These are phyloP conservation scores for Reutealis trisperma DNA, from an alignment of 345 rosid genomes.

Conservation along the genomic window DNA sequence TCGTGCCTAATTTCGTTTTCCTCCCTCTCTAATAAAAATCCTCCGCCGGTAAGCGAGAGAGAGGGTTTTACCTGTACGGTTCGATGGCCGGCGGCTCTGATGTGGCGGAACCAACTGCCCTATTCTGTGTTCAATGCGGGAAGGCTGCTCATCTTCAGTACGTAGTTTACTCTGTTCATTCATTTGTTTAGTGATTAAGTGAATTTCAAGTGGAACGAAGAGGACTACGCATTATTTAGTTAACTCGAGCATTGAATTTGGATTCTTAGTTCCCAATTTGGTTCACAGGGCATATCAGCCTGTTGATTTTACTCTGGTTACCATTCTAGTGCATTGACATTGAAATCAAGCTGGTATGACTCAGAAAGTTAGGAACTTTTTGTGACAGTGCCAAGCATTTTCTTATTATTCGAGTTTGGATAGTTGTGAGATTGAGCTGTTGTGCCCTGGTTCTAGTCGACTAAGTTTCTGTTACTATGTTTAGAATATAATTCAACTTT, in stretches of 20 bases:
- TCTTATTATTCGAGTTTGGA: not conserved
- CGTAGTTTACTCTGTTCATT: constrained; percentile 5
- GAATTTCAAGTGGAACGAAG: not conserved
- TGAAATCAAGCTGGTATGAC: not conserved
- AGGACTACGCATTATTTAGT: no score
- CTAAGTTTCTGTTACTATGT: not conserved
- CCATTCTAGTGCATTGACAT: not conserved
- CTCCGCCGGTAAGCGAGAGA: not conserved
- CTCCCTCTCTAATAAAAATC: not conserved
- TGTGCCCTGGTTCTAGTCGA: not conserved
- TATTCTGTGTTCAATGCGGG: constrained; percentile 54
- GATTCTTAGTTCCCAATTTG: not conserved
- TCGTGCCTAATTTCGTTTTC: not conserved
- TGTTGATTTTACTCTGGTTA: not conserved
- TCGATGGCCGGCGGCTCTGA: constrained; percentile 59
- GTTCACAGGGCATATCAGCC: not conserved
- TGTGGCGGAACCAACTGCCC: constrained; percentile 29
- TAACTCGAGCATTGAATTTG: not conserved
- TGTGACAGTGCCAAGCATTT: not conserved
- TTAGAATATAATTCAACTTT: not conserved
- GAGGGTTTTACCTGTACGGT: not conserved
- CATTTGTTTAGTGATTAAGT: not conserved
- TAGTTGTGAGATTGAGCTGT: not conserved
- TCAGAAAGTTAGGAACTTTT: not conserved
- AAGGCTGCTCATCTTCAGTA: constrained; percentile 65